A percentile compares a stretch with the other conserved stretches of the same genome.
phyloP scores from a whole-genome alignment of 305 asterid species.

The Fraxinus sp. region DNA sequence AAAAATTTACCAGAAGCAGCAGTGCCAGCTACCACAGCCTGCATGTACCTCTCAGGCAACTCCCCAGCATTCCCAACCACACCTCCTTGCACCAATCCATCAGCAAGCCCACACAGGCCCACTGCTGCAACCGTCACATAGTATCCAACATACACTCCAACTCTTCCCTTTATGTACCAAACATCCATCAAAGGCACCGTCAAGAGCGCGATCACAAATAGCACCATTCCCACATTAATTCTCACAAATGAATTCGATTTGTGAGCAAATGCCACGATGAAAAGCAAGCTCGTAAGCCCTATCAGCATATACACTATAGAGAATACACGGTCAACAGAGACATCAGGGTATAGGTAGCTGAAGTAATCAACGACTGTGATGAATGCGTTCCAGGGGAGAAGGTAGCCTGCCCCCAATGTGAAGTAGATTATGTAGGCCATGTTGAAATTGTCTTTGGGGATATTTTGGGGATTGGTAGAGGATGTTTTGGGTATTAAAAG shows the following conservation, averaged over 20 bases:
- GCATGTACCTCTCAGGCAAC: slow-evolving; percentile 89
- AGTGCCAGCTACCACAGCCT: slow-evolving; percentile 86
- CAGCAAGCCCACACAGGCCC: slow-evolving; percentile 80
- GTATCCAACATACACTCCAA: slow-evolving; percentile 64
- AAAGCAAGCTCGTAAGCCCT: slow-evolving; percentile 45
- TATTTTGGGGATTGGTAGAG: slow-evolving; percentile 24
- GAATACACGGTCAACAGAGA: slow-evolving; percentile 72
- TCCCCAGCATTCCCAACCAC: slow-evolving; percentile 89
- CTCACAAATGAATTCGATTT: slow-evolving; percentile 50
- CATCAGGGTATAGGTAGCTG: slow-evolving; percentile 74
- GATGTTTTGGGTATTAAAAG: slow-evolving; percentile 35
- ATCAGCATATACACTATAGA: slow-evolving; percentile 64
- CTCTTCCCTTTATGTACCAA: slow-evolving; percentile 66
- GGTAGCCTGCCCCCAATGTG: slow-evolving; percentile 77
- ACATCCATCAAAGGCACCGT: slow-evolving; percentile 75
- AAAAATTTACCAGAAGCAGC: slow-evolving; percentile 74
- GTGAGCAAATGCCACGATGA: slow-evolving; percentile 63
- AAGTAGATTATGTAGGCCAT: slow-evolving; percentile 81
- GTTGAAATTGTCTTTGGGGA: slow-evolving; percentile 71
- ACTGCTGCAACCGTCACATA: slow-evolving; percentile 54
- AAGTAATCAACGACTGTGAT: slow-evolving; percentile 96
- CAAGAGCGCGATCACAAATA: slow-evolving; percentile 57
- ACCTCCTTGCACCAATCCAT: slow-evolving; percentile 89
- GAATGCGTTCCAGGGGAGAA: slow-evolving; percentile 96
- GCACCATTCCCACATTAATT: slow-evolving; percentile 63